A percentile compares a stretch with the other conserved stretches of the same genome.
These are phyloP conservation scores for Plasmodium berghei DNA, from an alignment of 169 alveolate species.

Conservation along the genomic window DNA sequence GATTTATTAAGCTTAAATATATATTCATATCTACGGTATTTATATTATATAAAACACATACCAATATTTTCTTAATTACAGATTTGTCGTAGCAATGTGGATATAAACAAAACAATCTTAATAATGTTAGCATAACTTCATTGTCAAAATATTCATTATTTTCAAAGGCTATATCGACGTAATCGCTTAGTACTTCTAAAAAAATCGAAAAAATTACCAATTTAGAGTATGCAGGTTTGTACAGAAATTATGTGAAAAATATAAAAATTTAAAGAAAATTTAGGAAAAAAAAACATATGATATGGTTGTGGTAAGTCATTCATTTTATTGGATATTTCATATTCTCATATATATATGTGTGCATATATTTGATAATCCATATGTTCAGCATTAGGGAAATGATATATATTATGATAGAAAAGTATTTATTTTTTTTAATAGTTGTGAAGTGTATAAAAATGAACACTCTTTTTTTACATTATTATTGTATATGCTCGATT, in stretches of 20 bases:
- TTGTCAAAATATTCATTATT: constrained; percentile 69
- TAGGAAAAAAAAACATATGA: neutral
- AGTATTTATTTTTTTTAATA: too few species aligned
- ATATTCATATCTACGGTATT: constrained; percentile 62
- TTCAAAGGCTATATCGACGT: constrained; percentile 63
- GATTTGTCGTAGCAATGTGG: constrained; percentile 71
- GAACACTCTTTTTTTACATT: too few species aligned
- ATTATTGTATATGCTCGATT: too few species aligned
- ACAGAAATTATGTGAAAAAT: too few species aligned
- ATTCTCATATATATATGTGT: too few species aligned
- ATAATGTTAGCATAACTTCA: constrained; percentile 64
- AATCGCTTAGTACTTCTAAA: constrained; percentile 58
- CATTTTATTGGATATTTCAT: too few species aligned
- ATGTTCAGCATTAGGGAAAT: too few species aligned
- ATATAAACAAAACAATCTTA: constrained; percentile 66
- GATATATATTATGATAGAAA: too few species aligned
- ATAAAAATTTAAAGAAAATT: neutral
- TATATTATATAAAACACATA: constrained; percentile 64
- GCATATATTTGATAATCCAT: too few species aligned
- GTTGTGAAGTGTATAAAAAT: too few species aligned
- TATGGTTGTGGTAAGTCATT: too few species aligned
- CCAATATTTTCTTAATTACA: constrained; percentile 58
- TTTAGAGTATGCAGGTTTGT: neutral
- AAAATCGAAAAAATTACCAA: neutral
- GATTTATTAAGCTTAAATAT: constrained; percentile 60